Percentiles rank a stretch among this genome's conserved stretches.
These are phyloP conservation scores for Ophiocytium majus DNA, from an alignment of 352 stramenopile genomes.

Conservation along the genomic window DNA sequence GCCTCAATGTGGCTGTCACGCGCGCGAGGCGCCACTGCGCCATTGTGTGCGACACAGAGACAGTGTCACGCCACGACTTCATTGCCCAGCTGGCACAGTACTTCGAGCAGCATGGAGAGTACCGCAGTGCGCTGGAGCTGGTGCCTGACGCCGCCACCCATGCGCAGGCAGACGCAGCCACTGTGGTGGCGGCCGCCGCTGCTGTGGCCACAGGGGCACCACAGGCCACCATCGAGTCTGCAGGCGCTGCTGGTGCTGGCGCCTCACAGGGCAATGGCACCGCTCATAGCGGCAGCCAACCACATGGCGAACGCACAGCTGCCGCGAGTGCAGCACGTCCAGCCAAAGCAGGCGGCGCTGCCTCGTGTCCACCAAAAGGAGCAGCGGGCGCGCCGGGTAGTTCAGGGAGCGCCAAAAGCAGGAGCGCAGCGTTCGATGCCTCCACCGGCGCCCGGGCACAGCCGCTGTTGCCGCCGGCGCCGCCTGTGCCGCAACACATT, in stretches of 20 bases:
- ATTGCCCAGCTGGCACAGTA: conserved; percentile 80
- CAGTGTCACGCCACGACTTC: conserved; percentile 82
- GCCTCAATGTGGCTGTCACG: conserved; percentile 97
- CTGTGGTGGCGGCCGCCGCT: background rate
- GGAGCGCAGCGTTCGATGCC: background rate
- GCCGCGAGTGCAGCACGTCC: too few relatives aligned
- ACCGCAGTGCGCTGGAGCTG: conserved; percentile 72
- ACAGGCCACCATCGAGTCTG: background rate
- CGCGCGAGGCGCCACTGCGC: conserved; percentile 88
- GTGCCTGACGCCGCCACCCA: background rate
- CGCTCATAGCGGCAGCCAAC: too few relatives aligned
- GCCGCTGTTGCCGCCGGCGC: too few relatives aligned
- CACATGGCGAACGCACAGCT: too few relatives aligned
- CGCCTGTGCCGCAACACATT: too few relatives aligned
- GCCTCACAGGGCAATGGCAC: conserved; percentile 9
- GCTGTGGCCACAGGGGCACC: too few relatives aligned
- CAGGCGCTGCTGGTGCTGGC: background rate
- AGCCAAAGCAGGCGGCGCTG: too few relatives aligned
- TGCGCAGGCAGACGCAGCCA: background rate
- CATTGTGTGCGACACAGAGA: conserved; percentile 89
- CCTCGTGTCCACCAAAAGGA: too few relatives aligned
- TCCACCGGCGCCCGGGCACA: background rate
- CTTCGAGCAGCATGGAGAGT: conserved; percentile 87
- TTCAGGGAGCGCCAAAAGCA: background rate
- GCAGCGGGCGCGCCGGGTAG: background rate